Evolutionary conservation across 768 basidiomycete species (phyloP).

Genomic region (Tulasnella sp.): DNA sequence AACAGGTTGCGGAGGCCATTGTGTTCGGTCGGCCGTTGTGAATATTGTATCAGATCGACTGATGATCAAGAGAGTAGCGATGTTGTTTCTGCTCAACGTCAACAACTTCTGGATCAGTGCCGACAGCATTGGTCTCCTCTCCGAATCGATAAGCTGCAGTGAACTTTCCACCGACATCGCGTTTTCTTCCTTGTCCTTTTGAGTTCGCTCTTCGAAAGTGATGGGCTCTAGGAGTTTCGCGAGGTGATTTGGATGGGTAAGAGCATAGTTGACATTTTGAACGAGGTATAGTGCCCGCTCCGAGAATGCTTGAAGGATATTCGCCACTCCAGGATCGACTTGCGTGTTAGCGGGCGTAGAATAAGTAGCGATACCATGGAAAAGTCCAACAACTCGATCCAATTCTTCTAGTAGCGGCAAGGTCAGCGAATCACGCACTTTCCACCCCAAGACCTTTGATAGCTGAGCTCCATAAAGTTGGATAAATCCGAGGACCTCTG

Average conservation of each 20-base stretch:
- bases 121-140: slow-evolving; percentile 58
- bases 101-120: slow-evolving; percentile 61
- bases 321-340: slow-evolving; percentile 37
- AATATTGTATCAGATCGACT: slow-evolving; percentile 59
- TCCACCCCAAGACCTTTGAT: slow-evolving; percentile 65
- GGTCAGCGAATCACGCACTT: slow-evolving; percentile 62
- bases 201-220: slow-evolving; percentile 55
- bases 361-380: slow-evolving; percentile 57
- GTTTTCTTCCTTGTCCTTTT: slow-evolving; percentile 48
- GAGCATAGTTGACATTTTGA: slow-evolving; percentile 78
- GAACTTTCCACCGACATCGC: slow-evolving; percentile 26
- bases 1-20: slow-evolving; percentile 8
- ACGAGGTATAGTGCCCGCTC: slow-evolving; percentile 56
- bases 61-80: slow-evolving; percentile 55
- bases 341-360: slow-evolving; percentile 27
- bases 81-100: slow-evolving; percentile 52
- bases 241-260: slow-evolving; percentile 83
- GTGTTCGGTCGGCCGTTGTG: slow-evolving; percentile 24
- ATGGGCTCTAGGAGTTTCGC: slow-evolving; percentile 69
- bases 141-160: slow-evolving; percentile 42
- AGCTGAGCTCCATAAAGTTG: slow-evolving; percentile 78
- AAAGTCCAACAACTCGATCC: slow-evolving; percentile 63
- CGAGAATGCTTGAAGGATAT: slow-evolving; percentile 53
- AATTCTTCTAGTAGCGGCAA: slow-evolving; percentile 69
- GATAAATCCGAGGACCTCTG: slow-evolving; percentile 74